These are phyloP conservation scores for Penicillium sp. DNA, from an alignment of 2,329 filamentous ascomycete genomes.

Conservation along the genomic window DNA sequence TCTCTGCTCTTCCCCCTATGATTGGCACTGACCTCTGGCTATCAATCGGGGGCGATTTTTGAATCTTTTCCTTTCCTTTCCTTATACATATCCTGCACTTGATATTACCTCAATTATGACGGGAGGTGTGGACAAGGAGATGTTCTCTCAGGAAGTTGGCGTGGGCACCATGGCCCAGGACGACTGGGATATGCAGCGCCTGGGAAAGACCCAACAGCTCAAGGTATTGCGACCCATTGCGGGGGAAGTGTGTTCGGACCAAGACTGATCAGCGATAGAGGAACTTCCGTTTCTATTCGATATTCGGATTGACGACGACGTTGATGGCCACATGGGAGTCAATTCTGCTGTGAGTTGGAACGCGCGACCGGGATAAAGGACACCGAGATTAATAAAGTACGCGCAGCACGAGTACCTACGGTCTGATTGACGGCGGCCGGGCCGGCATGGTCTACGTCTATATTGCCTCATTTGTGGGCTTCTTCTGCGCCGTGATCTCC, in stretches of 20 bases:
- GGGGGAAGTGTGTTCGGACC: background rate
- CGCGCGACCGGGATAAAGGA: background rate
- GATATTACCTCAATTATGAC: background rate
- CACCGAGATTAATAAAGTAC: slow-evolving; percentile 5
- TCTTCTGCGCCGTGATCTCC: slow-evolving; percentile 37
- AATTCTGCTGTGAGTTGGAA: slow-evolving; percentile 34
- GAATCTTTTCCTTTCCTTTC: background rate
- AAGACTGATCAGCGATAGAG: slow-evolving; percentile 27
- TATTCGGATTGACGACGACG: slow-evolving; percentile 40
- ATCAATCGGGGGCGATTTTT: too few species aligned
- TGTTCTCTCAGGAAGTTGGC: slow-evolving; percentile 16
- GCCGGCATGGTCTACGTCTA: slow-evolving; percentile 41
- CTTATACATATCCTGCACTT: background rate
- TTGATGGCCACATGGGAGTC: slow-evolving; percentile 44
- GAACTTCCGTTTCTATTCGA: slow-evolving; percentile 41
- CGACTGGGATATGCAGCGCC: slow-evolving; percentile 45
- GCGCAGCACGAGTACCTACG: slow-evolving; percentile 27
- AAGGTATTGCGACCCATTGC: slow-evolving; percentile 25
- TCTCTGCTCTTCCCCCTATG: background rate
- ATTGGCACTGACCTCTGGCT: background rate
- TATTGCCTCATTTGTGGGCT: slow-evolving; percentile 36
- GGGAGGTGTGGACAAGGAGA: slow-evolving; percentile 12
- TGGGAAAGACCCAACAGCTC: slow-evolving; percentile 51
- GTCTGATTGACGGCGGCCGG: slow-evolving; percentile 33
- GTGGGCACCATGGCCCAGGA: slow-evolving; percentile 20